phyloP scores from a whole-genome alignment of 345 rosid genomes.

The Diplotaxis tenuifolia region DNA sequence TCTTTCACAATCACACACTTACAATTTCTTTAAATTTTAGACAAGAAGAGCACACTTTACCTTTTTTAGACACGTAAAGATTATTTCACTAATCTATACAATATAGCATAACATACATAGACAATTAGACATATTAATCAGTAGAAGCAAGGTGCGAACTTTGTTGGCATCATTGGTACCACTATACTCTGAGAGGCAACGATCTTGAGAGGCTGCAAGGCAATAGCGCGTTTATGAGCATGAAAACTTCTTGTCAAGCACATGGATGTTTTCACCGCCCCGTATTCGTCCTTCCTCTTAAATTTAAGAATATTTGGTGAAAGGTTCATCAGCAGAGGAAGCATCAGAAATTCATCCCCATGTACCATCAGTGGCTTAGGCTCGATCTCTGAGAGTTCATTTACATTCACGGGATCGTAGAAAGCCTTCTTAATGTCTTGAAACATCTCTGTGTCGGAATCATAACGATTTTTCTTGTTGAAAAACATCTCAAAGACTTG shows the following conservation, averaged over 20 bases:
- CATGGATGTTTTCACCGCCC: conserved; percentile 7
- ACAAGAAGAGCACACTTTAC: neutral
- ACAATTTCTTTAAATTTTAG: neutral
- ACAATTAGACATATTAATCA: neutral
- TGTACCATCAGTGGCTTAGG: conserved; percentile 5
- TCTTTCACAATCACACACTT: neutral
- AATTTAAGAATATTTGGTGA: conserved; percentile 1
- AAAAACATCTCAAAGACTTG: conserved; percentile 54
- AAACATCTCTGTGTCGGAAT: conserved; percentile 41
- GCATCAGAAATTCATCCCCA: neutral
- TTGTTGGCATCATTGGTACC: neutral
- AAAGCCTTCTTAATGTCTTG: conserved; percentile 57
- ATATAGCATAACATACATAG: neutral
- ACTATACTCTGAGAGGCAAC: neutral
- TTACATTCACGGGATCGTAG: conserved; percentile 38
- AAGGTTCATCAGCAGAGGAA: neutral
- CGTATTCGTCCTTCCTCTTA: neutral
- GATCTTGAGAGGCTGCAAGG: neutral
- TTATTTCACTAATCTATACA: neutral
- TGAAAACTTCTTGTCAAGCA: neutral
- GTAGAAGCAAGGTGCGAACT: neutral
- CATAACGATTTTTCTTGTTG: conserved; percentile 45
- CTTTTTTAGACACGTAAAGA: neutral
- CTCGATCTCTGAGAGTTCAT: conserved; percentile 5
- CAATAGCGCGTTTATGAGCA: neutral